Evolutionary conservation across 805 yeast species (phyloP).

Genomic region (Hanseniaspora osmophila): DNA sequence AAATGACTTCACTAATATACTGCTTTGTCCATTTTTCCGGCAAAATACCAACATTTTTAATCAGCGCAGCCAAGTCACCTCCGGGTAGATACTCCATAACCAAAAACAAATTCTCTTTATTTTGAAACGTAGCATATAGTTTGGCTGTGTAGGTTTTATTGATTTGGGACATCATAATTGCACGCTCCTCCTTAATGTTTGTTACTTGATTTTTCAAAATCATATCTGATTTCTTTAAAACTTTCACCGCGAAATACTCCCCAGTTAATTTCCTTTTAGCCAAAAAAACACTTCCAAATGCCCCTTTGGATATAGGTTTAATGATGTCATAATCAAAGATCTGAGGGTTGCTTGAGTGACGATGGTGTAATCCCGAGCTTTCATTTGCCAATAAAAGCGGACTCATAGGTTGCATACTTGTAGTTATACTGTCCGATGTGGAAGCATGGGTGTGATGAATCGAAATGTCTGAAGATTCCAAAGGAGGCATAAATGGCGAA

Average conservation of each 20-base stretch:
- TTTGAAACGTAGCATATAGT: slow-evolving; percentile 77
- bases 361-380: not conserved
- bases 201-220: slow-evolving; percentile 91
- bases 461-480: slow-evolving; percentile 21
- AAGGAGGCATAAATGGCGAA: slow-evolving; percentile 42
- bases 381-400: not conserved
- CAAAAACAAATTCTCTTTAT: slow-evolving; percentile 67
- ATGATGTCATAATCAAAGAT: slow-evolving; percentile 80
- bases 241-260: slow-evolving; percentile 90
- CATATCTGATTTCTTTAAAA: slow-evolving; percentile 86
- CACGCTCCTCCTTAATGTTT: slow-evolving; percentile 87
- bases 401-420: slow-evolving; percentile 1
- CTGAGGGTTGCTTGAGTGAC: slow-evolving; percentile 34
- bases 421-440: not conserved
- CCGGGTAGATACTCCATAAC: slow-evolving; percentile 96
- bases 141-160: slow-evolving; percentile 89
- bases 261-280: slow-evolving; percentile 78
- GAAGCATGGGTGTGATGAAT: slow-evolving; percentile 28
- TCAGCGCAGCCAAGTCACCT: slow-evolving; percentile 83
- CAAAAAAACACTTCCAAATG: slow-evolving; percentile 88
- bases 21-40: slow-evolving; percentile 79
- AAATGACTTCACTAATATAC: slow-evolving; percentile 79
- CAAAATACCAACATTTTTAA: slow-evolving; percentile 67
- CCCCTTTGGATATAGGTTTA: slow-evolving; percentile 92
- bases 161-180: slow-evolving; percentile 94